These are phyloP conservation scores for Platismatia glauca DNA, from an alignment of 495 filamentous ascomycete species.

Conservation along the genomic window DNA sequence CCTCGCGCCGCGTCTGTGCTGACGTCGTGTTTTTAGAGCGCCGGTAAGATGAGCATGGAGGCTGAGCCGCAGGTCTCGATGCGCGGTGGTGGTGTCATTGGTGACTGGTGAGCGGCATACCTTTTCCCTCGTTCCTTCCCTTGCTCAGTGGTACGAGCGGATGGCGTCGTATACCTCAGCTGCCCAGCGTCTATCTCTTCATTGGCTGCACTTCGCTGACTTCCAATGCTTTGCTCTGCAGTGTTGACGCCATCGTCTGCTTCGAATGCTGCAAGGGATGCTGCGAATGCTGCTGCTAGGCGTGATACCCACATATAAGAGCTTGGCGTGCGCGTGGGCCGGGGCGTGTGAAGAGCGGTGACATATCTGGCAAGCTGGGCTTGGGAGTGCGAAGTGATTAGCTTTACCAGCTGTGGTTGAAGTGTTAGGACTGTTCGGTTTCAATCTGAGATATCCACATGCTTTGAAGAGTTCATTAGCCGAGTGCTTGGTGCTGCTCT, in stretches of 20 bases:
- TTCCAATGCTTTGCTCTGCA: background rate
- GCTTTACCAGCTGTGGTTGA: background rate
- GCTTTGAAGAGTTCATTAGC: background rate
- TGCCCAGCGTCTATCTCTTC: background rate
- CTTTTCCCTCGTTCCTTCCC: background rate
- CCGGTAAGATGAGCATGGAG: background rate
- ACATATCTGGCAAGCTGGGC: background rate
- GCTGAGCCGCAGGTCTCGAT: background rate
- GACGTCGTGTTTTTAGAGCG: background rate
- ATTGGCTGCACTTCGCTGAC: background rate
- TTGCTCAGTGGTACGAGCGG: background rate
- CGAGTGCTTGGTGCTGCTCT: background rate
- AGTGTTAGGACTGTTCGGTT: background rate
- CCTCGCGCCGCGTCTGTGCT: background rate
- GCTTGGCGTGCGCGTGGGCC: background rate
- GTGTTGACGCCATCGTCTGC: slow-evolving; percentile 3
- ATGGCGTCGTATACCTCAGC: background rate
- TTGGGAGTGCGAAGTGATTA: background rate
- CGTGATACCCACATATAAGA: background rate
- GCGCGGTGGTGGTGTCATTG: background rate
- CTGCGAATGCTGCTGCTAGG: slow-evolving; percentile 4
- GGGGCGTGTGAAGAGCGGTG: background rate
- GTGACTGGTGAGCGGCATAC: background rate
- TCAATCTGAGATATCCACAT: background rate
- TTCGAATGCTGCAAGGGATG: slow-evolving; percentile 5